phyloP scores from a whole-genome alignment of 768 basidiomycete species.

The Leccinum barrowsii region DNA sequence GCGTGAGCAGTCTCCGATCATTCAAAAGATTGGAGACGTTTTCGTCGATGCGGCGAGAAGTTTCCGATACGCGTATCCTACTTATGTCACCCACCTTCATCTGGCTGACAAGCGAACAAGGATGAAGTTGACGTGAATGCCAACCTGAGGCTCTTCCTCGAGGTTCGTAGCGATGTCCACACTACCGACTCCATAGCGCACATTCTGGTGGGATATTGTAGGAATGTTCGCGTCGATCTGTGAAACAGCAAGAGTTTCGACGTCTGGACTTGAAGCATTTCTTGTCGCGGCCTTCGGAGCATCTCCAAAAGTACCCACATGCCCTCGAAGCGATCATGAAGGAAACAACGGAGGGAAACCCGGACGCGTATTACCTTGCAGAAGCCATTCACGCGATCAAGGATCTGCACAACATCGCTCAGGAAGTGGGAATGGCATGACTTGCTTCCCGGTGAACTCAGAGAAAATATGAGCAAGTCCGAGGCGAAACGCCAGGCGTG shows the following conservation, averaged over 20 bases:
- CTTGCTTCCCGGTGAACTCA: conserved; percentile 66
- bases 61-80: conserved; percentile 82
- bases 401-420: conserved; percentile 74
- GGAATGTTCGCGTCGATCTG: conserved; percentile 41
- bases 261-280: conserved; percentile 63
- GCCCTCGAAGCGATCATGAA: conserved; percentile 82
- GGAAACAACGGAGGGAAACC: conserved; percentile 76
- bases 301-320: conserved; percentile 69
- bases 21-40: conserved; percentile 83
- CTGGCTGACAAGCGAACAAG: conserved; percentile 82
- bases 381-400: conserved; percentile 84
- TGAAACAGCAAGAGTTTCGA: conserved; percentile 51
- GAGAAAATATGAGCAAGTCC: conserved; percentile 59
- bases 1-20: conserved; percentile 75
- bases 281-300: conserved; percentile 58
- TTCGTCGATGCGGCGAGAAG: conserved; percentile 84
- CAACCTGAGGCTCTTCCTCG: conserved; percentile 79
- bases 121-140: conserved; percentile 82
- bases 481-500: conserved; percentile 85
- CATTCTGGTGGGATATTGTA: conserved; percentile 1
- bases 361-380: conserved; percentile 77
- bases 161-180: conserved; percentile 45
- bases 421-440: conserved; percentile 92
- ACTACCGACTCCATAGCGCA: neutral
- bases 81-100: conserved; percentile 80